Percentiles rank a stretch among this genome's conserved stretches.
Evolutionary conservation across 2,329 filamentous ascomycete genomes (phyloP).

Genomic region (Monosporascus sp.): DNA sequence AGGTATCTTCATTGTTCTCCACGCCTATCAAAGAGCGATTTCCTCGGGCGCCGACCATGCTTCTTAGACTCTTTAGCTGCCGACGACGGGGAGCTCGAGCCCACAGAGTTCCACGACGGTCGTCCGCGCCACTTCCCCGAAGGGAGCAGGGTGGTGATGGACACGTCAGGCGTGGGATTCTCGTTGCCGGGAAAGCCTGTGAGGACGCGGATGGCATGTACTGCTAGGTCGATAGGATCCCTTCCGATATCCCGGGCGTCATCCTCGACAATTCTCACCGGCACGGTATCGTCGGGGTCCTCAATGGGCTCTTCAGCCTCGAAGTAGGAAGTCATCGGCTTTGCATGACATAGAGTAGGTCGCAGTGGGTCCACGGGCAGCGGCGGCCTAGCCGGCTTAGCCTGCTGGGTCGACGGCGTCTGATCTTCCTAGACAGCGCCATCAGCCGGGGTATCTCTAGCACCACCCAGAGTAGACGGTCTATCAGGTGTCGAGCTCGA

Average conservation of each 20-base stretch:
- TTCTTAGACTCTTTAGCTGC: constrained; percentile 11
- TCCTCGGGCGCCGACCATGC: constrained; percentile 23
- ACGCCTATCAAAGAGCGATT: constrained; percentile 23
- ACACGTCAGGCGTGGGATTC: neutral
- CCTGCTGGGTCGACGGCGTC: too few relatives aligned
- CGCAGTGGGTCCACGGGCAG: constrained; percentile 38
- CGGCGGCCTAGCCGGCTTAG: constrained; percentile 15
- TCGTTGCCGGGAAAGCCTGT: constrained; percentile 14
- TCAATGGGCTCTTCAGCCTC: constrained; percentile 42
- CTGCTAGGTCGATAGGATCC: constrained; percentile 37
- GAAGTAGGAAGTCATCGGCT: constrained; percentile 45
- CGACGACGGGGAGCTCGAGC: neutral
- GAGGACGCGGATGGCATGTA: constrained; percentile 29
- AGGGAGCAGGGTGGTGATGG: constrained; percentile 12
- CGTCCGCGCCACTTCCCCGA: constrained; percentile 24
- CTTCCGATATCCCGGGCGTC: constrained; percentile 6
- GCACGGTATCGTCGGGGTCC: constrained; percentile 38
- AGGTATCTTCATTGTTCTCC: constrained; percentile 14
- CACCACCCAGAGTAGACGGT: constrained; percentile 5
- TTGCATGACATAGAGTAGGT: constrained; percentile 46
- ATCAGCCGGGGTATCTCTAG: too few relatives aligned
- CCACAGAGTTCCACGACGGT: constrained; percentile 15
- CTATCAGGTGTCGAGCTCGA: constrained; percentile 15
- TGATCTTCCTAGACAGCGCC: too few relatives aligned
- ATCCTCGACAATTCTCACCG: constrained; percentile 12